phyloP scores from a whole-genome alignment of 345 rosid genomes.

The Lumnitzera racemosa region DNA sequence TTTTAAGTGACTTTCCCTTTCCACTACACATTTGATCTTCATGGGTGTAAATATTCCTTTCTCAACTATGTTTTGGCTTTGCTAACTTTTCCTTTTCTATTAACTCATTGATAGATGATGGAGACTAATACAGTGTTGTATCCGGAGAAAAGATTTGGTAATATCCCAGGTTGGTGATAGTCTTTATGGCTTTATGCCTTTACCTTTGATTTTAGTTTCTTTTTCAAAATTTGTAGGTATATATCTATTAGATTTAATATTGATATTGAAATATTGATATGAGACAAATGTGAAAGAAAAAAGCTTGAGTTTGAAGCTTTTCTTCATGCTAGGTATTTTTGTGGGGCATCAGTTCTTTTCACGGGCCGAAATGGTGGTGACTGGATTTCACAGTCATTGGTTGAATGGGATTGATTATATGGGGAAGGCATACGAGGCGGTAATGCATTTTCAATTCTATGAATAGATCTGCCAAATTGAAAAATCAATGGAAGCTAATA shows the following conservation, averaged over 20 bases:
- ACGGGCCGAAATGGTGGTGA: constrained; percentile 85
- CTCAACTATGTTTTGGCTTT: not conserved
- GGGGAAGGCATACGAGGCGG: constrained; percentile 57
- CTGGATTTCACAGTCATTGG: constrained; percentile 93
- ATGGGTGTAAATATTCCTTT: not conserved
- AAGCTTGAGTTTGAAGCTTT: not conserved
- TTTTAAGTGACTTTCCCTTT: not conserved
- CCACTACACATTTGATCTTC: not conserved
- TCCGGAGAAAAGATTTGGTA: constrained; percentile 57
- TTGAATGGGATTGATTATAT: constrained; percentile 87
- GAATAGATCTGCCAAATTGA: not conserved
- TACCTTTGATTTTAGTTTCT: too few species aligned
- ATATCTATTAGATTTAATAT: not conserved
- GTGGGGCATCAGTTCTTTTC: constrained; percentile 91
- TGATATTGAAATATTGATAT: not conserved
- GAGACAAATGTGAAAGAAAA: not conserved
- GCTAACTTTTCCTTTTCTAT: not conserved
- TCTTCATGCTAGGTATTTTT: constrained; percentile 50
- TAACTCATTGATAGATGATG: constrained; percentile 39
- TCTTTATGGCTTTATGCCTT: not conserved
- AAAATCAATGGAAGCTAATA: not conserved
- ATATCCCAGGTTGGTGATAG: constrained; percentile 58
- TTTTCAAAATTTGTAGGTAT: too few species aligned
- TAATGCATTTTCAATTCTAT: constrained; percentile 17
- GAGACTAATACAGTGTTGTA: constrained; percentile 33